Evolutionary conservation across 768 basidiomycete species (phyloP).

Genomic region (Kwoniella heveanensis): DNA sequence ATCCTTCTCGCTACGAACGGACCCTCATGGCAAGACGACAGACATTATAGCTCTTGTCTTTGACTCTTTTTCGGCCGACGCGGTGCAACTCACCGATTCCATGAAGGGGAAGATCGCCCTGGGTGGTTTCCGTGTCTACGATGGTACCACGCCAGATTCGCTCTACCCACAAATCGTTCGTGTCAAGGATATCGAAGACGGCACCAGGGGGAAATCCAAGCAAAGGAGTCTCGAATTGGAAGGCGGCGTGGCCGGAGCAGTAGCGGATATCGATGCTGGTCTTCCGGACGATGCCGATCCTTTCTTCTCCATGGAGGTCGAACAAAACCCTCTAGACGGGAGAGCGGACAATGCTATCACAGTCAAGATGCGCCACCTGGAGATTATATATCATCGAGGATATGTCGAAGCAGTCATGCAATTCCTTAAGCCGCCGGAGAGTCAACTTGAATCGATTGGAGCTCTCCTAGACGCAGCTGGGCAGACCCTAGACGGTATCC

Average conservation of each 20-base stretch:
- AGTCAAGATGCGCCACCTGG: constrained; percentile 89
- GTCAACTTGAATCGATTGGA: constrained; percentile 91
- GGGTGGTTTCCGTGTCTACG: constrained; percentile 81
- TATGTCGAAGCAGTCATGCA: constrained; percentile 88
- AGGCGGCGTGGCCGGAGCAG: constrained; percentile 29
- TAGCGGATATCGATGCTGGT: constrained; percentile 35
- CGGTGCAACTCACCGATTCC: constrained; percentile 81
- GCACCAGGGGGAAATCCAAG: constrained; percentile 16
- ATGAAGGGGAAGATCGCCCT: constrained; percentile 83
- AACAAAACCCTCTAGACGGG: constrained; percentile 86
- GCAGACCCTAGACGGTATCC: constrained; percentile 85
- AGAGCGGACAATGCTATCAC: constrained; percentile 88
- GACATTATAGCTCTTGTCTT: constrained; percentile 87
- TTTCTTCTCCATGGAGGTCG: constrained; percentile 90
- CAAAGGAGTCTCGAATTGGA: constrained; percentile 40
- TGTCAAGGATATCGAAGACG: constrained; percentile 63
- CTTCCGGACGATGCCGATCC: constrained; percentile 58
- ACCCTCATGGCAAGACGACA: constrained; percentile 65
- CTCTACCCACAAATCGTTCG: constrained; percentile 88
- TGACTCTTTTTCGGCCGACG: constrained; percentile 78
- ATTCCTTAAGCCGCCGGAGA: constrained; percentile 91
- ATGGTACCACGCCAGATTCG: constrained; percentile 80
- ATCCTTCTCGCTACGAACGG: constrained; percentile 76
- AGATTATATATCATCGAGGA: constrained; percentile 91
- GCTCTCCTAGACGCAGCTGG: constrained; percentile 88